phyloP scores from a whole-genome alignment of 2,329 filamentous ascomycete species.

The Drechslerella dactyloides region DNA sequence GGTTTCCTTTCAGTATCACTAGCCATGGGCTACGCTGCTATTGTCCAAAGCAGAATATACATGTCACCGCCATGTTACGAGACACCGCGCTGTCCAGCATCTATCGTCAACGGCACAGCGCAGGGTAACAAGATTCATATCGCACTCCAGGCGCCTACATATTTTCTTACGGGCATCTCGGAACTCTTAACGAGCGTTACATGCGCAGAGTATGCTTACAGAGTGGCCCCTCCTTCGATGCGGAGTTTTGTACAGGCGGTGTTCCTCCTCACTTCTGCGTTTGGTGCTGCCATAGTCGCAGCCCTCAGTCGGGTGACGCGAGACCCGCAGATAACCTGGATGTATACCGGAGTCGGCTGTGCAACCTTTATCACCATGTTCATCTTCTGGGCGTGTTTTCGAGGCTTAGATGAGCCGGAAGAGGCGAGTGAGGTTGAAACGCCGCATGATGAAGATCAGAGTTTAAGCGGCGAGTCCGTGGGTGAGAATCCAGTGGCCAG shows the following conservation, averaged over 20 bases:
- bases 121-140: constrained; percentile 62
- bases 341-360: constrained; percentile 55
- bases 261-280: constrained; percentile 66
- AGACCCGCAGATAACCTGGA: constrained; percentile 60
- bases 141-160: constrained; percentile 63
- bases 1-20: constrained; percentile 65
- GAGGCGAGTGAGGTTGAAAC: constrained; percentile 55
- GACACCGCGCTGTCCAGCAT: constrained; percentile 59
- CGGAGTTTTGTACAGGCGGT: constrained; percentile 68
- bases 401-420: constrained; percentile 55
- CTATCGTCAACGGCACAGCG: constrained; percentile 54
- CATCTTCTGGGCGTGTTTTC: constrained; percentile 55
- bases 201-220: constrained; percentile 74
- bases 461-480: no score
- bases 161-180: constrained; percentile 65
- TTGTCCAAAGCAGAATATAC: constrained; percentile 68
- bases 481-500: no score
- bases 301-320: constrained; percentile 59
- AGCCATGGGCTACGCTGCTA: constrained; percentile 65
- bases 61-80: constrained; percentile 64
- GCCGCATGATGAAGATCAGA: neutral
- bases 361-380: constrained; percentile 54
- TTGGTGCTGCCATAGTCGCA: constrained; percentile 64
- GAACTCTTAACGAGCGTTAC: constrained; percentile 73
- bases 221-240: constrained; percentile 74